Conservation (phyloP, 176 grass and related monocot species). For the Carex cristatella region DNA sequence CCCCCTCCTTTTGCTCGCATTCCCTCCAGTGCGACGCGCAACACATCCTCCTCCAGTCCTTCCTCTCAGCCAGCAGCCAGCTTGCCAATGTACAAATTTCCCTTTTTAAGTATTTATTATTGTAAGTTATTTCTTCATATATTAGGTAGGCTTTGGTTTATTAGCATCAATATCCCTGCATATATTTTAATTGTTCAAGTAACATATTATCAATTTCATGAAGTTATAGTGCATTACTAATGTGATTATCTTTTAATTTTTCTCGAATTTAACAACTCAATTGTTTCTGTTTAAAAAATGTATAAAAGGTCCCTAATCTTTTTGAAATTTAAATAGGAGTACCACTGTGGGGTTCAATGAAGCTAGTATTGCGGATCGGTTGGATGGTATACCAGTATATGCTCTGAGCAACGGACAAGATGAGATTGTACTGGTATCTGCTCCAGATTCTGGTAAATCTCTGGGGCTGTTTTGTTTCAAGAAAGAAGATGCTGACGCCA, state of each 20-base stretch:
- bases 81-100: not conserved
- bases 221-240: not conserved
- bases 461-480: constrained; percentile 25
- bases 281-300: not conserved
- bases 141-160: not conserved
- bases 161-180: not conserved
- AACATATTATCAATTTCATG: not conserved
- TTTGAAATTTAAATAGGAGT: constrained; percentile 9
- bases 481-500: constrained; percentile 23
- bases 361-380: not conserved
- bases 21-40: not conserved
- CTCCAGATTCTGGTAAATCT: not conserved
- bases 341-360: not conserved
- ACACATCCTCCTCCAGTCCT: not conserved
- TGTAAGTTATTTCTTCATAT: not conserved
- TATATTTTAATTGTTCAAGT: not conserved
- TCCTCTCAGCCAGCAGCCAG: not conserved
- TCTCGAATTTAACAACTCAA: not conserved
- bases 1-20: constrained; percentile 4
- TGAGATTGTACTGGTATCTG: constrained; percentile 16
- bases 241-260: not conserved
- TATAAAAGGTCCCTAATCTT: not conserved
- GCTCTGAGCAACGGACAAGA: constrained; percentile 7
- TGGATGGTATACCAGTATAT: constrained; percentile 22
- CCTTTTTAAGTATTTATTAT: not conserved